phyloP scores from a whole-genome alignment of 148 eudicot genomes.

The Persicaria maculosa region DNA sequence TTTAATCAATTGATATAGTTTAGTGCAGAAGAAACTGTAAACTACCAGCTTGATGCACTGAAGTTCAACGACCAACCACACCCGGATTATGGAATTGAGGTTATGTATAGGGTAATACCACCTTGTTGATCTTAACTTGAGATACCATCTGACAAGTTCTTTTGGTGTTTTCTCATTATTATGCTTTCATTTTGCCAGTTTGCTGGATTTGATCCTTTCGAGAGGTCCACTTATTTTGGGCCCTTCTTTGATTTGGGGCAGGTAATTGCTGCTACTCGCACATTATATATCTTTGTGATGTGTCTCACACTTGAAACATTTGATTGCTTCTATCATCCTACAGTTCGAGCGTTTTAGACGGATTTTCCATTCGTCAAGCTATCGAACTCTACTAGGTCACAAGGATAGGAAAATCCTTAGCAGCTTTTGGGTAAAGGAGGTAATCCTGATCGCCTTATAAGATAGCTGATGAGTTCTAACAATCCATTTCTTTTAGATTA shows the following conservation, averaged over 20 bases:
- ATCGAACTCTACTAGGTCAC: constrained; percentile 80
- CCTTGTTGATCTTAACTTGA: not conserved
- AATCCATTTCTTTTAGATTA: no score
- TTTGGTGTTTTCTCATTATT: not conserved
- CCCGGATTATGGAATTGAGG: constrained; percentile 89
- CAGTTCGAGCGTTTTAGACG: constrained; percentile 94
- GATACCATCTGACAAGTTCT: not conserved
- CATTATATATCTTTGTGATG: not conserved
- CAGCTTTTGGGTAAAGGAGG: constrained; percentile 75
- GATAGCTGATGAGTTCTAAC: no score
- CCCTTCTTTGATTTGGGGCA: constrained; percentile 96
- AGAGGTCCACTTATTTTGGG: constrained; percentile 93
- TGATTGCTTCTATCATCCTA: constrained; percentile 11
- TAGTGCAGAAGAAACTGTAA: constrained; percentile 94
- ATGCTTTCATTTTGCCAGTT: constrained; percentile 34
- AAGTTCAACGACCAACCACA: constrained; percentile 91
- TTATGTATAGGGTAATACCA: constrained; percentile 79
- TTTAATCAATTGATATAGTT: constrained; percentile 44
- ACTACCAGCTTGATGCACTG: constrained; percentile 86
- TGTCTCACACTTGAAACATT: not conserved
- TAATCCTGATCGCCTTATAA: constrained; percentile 11
- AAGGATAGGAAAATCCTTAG: constrained; percentile 78
- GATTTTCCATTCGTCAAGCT: constrained; percentile 83
- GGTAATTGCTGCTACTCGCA: constrained; percentile 28
- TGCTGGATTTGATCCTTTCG: constrained; percentile 98